Base-by-base conservation (phyloP, 176 grass and related monocot genomes). In the Zoysia japonica region DNA sequence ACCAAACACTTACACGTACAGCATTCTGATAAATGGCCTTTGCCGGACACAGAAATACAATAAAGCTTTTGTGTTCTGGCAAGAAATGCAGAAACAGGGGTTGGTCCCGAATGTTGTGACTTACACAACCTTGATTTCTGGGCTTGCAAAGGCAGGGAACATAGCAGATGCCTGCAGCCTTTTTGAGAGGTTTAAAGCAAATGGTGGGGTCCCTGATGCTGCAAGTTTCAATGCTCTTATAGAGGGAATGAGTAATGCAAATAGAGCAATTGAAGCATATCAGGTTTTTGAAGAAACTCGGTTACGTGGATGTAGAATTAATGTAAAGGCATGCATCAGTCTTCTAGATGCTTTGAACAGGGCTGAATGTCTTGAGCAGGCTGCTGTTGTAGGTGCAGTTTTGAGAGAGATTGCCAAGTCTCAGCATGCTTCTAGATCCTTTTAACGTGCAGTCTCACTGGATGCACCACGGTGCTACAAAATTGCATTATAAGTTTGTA, bases 201-300 rank as follows among this genome's bases (percentile, higher is more conserved):
- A 83, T 72, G 94, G 94, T 47, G 94, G 94, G 15, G 67, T 87
- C 7, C 94, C 91, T 7, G 91, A 97, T 68, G 74, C 91, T 47
- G 87, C 80, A 53, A 82, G 87, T 85, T 93, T 89, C 65, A 94
- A 90, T 92, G 87, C 91, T 80, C 83, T 97, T 69, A 97, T 97
- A 88, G 94, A 92, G 87, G 91, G 91, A 10, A 97, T 97, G 94
- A 97, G 94, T 72, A 91, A 97, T 90, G 91, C 89, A 65, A 89
- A 93, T 61, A 87, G 89, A 89, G 83, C 85, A 65, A 82, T 89
- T 56, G 89, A 92, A 57, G 94, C 91, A 65, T 97, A 94, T 87
- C 72, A 57, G 17, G 64, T 97, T 78, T 97, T 92, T 75, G 94
- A 97, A 67, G 94, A 97, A 76, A 88, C 94, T 75, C 69, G 83